These are phyloP conservation scores for Adiantum capillusveneris DNA, from an alignment of 75 land plant genomes.

Conservation along the genomic window DNA sequence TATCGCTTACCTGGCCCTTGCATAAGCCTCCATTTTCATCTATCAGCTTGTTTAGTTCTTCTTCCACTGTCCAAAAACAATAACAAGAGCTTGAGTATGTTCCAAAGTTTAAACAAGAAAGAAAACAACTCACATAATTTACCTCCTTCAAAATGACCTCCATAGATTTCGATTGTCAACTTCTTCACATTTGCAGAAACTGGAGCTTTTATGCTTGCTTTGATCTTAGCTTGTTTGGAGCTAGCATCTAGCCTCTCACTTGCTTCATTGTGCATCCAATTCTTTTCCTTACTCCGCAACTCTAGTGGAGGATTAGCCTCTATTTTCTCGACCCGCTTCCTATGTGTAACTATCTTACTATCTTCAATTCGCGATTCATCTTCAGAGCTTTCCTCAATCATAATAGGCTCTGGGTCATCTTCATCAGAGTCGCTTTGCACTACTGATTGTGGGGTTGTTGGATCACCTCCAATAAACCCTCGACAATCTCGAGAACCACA, in stretches of 20 bases:
- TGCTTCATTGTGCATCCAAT: not conserved
- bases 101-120: no score
- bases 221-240: not conserved
- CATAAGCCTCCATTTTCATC: constrained; percentile 69
- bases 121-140: no score
- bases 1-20: constrained; percentile 10
- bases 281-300: no score
- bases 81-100: no score
- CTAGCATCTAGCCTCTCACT: not conserved
- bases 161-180: constrained; percentile 7
- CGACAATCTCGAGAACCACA: constrained; percentile 82
- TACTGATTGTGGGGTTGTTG: constrained; percentile 40
- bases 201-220: not conserved
- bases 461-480: constrained; percentile 92
- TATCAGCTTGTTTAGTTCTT: constrained; percentile 67
- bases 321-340: no score
- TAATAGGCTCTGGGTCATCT: constrained; percentile 63
- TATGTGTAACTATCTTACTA: not conserved
- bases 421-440: constrained; percentile 77
- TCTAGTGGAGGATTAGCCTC: no score
- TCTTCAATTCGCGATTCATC: not conserved
- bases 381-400: constrained; percentile 35
- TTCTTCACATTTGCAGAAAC: constrained; percentile 20
- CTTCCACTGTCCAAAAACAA: constrained; percentile 52
- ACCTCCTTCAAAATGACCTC: constrained; percentile 14